phyloP scores from a whole-genome alignment of 371 early-diverging fungal genomes.

The Saksenaea oblongispora region DNA sequence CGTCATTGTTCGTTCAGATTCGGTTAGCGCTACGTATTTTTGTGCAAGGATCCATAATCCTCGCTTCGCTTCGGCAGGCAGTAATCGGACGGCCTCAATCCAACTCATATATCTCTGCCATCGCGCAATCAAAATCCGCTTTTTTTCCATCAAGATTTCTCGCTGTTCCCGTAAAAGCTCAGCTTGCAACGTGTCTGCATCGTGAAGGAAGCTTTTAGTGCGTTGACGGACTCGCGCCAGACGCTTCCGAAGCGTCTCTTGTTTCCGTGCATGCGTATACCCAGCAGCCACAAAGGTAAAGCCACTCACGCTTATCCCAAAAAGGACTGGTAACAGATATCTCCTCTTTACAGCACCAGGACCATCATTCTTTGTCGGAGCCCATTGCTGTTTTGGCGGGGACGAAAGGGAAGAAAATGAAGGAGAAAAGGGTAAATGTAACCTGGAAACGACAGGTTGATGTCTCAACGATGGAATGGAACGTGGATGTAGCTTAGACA shows the following conservation, averaged over 20 bases:
- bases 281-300: constrained; percentile 25
- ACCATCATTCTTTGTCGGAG: background rate
- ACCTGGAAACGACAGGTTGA: background rate
- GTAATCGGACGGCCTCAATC: background rate
- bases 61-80: constrained; percentile 52
- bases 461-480: background rate
- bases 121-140: constrained; percentile 11
- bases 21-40: constrained; percentile 41
- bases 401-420: background rate
- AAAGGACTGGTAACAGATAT: constrained; percentile 21
- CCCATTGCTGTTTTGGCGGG: background rate
- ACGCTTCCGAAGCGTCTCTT: constrained; percentile 26
- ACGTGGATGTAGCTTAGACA: background rate
- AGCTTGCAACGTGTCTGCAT: background rate
- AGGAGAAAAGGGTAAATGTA: background rate
- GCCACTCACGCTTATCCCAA: constrained; percentile 13
- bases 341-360: background rate
- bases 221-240: constrained; percentile 7
- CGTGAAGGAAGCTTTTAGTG: constrained; percentile 8
- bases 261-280: constrained; percentile 21
- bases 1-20: constrained; percentile 57
- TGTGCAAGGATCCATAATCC: constrained; percentile 41
- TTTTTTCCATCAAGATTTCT: constrained; percentile 19
- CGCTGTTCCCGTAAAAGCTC: constrained; percentile 11
- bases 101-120: constrained; percentile 11